These are phyloP conservation scores for Solanum chmielewskii DNA, from an alignment of 257 asterid species.

Conservation along the genomic window DNA sequence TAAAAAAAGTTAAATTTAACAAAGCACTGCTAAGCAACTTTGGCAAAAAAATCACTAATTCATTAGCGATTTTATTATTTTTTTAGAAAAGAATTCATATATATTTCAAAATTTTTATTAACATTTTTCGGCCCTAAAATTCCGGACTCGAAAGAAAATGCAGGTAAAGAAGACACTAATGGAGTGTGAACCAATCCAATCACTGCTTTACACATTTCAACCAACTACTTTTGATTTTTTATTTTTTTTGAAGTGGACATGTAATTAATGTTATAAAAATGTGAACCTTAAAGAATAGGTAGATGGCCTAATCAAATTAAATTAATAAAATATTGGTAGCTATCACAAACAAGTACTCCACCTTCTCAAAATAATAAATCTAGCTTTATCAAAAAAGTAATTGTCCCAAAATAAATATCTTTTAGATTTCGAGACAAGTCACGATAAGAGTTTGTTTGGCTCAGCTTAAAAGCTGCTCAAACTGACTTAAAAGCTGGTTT, in stretches of 20 bases:
- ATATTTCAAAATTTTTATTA: no score
- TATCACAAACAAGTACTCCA: neutral
- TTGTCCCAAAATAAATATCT: neutral
- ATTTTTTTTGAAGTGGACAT: neutral
- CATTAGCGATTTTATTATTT: fast-evolving
- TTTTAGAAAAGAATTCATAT: fast-evolving
- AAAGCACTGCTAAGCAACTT: no score
- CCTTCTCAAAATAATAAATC: neutral
- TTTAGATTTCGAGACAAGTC: neutral
- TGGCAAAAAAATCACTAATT: no score
- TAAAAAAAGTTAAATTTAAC: no score
- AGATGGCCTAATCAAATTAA: neutral
- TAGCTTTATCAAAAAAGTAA: neutral
- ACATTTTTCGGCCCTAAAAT: no score
- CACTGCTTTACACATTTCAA: neutral
- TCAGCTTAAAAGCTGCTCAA: no score
- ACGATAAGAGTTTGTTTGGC: no score
- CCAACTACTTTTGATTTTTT: neutral
- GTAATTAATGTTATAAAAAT: neutral
- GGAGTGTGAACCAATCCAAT: neutral
- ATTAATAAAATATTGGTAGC: neutral
- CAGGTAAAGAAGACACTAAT: neutral
- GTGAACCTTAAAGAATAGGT: neutral
- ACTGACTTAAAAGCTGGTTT: no score
- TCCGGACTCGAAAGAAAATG: neutral